phyloP scores from a whole-genome alignment of 2,329 filamentous ascomycete species.

The Colletotrichum brevisporum region DNA sequence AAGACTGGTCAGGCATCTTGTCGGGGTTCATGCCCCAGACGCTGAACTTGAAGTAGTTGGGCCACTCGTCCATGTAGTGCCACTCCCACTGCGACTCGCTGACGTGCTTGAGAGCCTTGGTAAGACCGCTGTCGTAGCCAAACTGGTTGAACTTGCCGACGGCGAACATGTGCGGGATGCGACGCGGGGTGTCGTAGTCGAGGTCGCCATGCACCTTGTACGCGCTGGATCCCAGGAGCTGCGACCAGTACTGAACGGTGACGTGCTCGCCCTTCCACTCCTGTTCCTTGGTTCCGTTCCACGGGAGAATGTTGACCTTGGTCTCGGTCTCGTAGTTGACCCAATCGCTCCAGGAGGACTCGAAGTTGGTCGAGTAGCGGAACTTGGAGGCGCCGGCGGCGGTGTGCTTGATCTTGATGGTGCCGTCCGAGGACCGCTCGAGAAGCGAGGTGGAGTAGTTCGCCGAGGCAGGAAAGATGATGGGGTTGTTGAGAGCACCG shows the following conservation, averaged over 20 bases:
- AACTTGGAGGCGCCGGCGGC: slow-evolving; percentile 75
- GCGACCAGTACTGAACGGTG: slow-evolving; percentile 75
- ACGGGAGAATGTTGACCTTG: slow-evolving; percentile 62
- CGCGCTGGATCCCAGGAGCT: slow-evolving; percentile 69
- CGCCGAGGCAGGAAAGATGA: slow-evolving; percentile 44
- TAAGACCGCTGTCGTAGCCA: slow-evolving; percentile 72
- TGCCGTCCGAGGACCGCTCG: slow-evolving; percentile 50
- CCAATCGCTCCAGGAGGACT: slow-evolving; percentile 72
- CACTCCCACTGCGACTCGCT: slow-evolving; percentile 68
- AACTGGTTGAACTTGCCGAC: slow-evolving; percentile 75
- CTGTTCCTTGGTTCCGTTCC: slow-evolving; percentile 71
- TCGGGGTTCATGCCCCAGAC: slow-evolving; percentile 77
- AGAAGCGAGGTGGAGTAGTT: slow-evolving; percentile 64
- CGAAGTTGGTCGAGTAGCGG: slow-evolving; percentile 75
- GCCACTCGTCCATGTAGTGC: slow-evolving; percentile 75
- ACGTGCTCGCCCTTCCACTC: slow-evolving; percentile 74
- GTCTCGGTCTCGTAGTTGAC: slow-evolving; percentile 66
- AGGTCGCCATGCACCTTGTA: slow-evolving; percentile 73
- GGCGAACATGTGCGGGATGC: slow-evolving; percentile 74
- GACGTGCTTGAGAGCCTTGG: slow-evolving; percentile 65
- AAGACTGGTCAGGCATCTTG: slow-evolving; percentile 71
- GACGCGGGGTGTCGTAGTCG: slow-evolving; percentile 56
- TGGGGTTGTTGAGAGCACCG: slow-evolving; percentile 32
- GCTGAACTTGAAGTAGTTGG: slow-evolving; percentile 73
- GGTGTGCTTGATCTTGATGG: slow-evolving; percentile 65